A percentile compares a stretch with the other conserved stretches of the same genome.
These are phyloP conservation scores for Benincasa hispida DNA, from an alignment of 306 rosid species.

Conservation along the genomic window DNA sequence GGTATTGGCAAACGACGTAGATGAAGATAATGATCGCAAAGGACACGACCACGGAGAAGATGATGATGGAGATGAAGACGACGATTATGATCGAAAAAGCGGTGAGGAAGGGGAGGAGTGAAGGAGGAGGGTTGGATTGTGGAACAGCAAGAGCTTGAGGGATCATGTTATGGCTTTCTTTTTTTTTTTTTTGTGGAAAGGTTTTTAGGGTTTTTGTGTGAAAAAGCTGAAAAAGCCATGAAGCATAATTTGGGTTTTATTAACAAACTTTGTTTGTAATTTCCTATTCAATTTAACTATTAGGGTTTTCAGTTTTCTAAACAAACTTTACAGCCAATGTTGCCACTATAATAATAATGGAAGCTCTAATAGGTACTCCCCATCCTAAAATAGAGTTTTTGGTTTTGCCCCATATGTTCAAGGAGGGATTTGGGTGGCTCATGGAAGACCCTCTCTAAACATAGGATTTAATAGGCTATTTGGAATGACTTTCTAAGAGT, in stretches of 20 bases:
- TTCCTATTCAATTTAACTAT: background rate
- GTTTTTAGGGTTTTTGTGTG: background rate
- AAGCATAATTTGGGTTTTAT: background rate
- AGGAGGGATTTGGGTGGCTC: background rate
- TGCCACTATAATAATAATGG: background rate
- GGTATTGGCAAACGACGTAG: background rate
- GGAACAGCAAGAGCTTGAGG: constrained; percentile 2
- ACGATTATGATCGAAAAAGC: background rate
- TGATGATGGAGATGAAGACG: constrained; percentile 13
- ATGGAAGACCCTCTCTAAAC: background rate
- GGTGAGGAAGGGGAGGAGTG: constrained; percentile 6
- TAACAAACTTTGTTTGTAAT: background rate
- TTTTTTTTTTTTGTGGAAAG: background rate
- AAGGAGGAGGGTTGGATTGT: constrained; percentile 1
- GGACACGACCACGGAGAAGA: constrained; percentile 8
- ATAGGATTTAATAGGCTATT: too few relatives aligned
- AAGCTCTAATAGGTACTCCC: background rate
- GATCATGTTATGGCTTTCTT: background rate
- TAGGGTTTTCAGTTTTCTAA: background rate
- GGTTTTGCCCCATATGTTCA: background rate
- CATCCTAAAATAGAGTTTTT: background rate
- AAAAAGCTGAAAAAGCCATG: background rate
- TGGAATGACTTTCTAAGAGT: too few relatives aligned
- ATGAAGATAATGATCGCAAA: constrained; percentile 6
- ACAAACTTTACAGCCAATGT: background rate